Percentiles rank a stretch among this genome's conserved stretches.
phyloP scores from a whole-genome alignment of 202 grass and related monocot species.

The Dendrocalamus latiflorus region DNA sequence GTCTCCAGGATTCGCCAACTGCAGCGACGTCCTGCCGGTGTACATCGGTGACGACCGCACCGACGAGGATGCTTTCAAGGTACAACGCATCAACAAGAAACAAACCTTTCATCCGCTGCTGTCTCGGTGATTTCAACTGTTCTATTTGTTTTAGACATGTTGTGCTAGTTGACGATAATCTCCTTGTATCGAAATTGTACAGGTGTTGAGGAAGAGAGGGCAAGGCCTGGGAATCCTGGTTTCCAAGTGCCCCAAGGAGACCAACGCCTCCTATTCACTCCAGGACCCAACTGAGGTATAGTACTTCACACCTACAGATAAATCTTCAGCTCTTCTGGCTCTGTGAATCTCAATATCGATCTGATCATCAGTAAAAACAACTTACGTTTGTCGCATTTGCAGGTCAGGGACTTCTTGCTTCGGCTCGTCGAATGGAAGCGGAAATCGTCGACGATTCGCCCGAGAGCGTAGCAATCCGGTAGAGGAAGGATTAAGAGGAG shows the following conservation, averaged over 20 bases:
- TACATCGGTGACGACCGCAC: constrained; percentile 98
- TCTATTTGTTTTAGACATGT: neutral
- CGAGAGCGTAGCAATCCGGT: constrained; percentile 18
- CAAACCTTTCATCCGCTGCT: neutral
- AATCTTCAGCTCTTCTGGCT: neutral
- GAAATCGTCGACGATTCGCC: constrained; percentile 34
- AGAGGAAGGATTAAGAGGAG: neutral
- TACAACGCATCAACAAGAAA: neutral
- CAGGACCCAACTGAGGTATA: constrained; percentile 68
- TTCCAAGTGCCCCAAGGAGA: constrained; percentile 78
- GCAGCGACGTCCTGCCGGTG: constrained; percentile 68
- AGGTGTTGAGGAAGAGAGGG: constrained; percentile 63
- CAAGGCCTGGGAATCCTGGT: constrained; percentile 89
- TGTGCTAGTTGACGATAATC: neutral
- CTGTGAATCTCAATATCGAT: neutral
- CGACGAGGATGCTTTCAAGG: constrained; percentile 98
- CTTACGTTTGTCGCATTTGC: neutral
- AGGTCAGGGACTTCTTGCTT: constrained; percentile 90
- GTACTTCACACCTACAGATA: neutral
- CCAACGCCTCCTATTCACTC: constrained; percentile 80
- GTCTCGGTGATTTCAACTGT: neutral
- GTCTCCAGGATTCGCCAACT: constrained; percentile 56
- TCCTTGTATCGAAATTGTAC: neutral
- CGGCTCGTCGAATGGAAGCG: constrained; percentile 79
- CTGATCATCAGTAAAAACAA: neutral